Evolutionary conservation across 768 basidiomycete species (phyloP), one percentile per base, ranked within the genome.

Genomic region (Termitomyces titanicus): DNA sequence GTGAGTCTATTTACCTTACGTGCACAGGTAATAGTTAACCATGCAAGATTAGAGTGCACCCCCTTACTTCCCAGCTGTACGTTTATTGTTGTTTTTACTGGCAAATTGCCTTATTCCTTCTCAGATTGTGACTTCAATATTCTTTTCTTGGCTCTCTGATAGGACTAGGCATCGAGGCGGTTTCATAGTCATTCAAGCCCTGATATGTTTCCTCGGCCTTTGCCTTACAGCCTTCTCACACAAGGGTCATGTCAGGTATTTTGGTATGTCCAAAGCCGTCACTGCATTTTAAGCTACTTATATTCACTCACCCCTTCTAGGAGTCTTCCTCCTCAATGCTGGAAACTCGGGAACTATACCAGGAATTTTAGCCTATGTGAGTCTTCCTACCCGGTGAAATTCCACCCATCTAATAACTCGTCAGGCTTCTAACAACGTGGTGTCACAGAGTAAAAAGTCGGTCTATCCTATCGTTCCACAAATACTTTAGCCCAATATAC

Each of bases 71-170:
- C 73, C 75, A 55, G 69, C 77, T 15, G 76, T 76, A 65, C 44
- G 74, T 60, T 50, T 39, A 46, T 42, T 35, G 8, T 34, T 18
- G 47, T 13, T 18, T 20, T 52, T 31, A 29, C 27, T 51, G n/a
- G 25, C 44, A 1, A 31, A n/a, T 46, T 13, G 47, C 27, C 33
- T 12, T 10, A 35, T 49, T 49, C 8, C 17, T 13, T 47, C 33
- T 47, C 57, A 74, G 74, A 71, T 75, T 44, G 58, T 70, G 25
- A 72, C 69, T 12, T 72, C 75, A 10, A 65, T 79, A 55, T 63
- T 77, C 55, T 73, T 79, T 54, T 73, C 79, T n/a, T 78, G 73
- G 68, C 62, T 77, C 15, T 75, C 78, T 4, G 77, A 80, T 59
- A 75, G 68, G 60, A 69, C 68, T 33, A 74, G 67, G 54, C 73